Evolutionary conservation across 2,329 filamentous ascomycete genomes (phyloP).

Genomic region (Penicillium sp.): DNA sequence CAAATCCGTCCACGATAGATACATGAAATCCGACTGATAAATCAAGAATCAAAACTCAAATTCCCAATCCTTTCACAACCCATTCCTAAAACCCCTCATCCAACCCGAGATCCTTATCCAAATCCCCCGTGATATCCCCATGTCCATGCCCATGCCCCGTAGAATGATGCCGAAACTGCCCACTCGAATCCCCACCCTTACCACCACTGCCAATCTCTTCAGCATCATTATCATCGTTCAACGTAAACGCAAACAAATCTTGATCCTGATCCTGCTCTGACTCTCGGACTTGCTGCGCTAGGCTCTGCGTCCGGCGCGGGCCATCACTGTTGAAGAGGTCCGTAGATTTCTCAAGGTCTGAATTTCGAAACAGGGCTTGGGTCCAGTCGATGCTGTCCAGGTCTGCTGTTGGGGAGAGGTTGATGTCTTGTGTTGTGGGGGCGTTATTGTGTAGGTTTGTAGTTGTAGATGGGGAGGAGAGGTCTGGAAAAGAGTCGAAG

Average conservation of each 20-base stretch:
- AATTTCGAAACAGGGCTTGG: constrained; percentile 34
- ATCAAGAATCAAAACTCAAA: not conserved
- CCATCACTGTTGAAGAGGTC: constrained; percentile 14
- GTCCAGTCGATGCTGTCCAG: constrained; percentile 37
- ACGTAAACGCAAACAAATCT: constrained; percentile 27
- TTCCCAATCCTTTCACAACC: not conserved
- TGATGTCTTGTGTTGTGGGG: constrained; percentile 4
- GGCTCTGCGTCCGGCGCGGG: constrained; percentile 13
- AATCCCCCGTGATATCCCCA: constrained; percentile 40
- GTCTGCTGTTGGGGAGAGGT: constrained; percentile 22
- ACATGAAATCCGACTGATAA: not conserved
- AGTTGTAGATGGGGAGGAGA: constrained; percentile 7
- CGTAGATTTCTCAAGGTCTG: constrained; percentile 12
- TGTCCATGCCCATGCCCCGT: constrained; percentile 13
- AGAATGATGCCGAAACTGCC: constrained; percentile 11
- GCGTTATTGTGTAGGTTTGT: not conserved
- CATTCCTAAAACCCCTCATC: constrained; percentile 35
- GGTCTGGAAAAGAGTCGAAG: constrained; percentile 30
- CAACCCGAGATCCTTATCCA: constrained; percentile 44
- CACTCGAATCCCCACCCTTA: not conserved
- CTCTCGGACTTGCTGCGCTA: not conserved
- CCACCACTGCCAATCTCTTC: constrained; percentile 2
- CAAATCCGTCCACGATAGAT: not conserved
- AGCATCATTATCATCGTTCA: constrained; percentile 24
- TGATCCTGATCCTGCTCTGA: constrained; percentile 18